These are phyloP conservation scores for Gnaphalium uliginosum DNA, from an alignment of 129 eudicot genomes.

Conservation along the genomic window DNA sequence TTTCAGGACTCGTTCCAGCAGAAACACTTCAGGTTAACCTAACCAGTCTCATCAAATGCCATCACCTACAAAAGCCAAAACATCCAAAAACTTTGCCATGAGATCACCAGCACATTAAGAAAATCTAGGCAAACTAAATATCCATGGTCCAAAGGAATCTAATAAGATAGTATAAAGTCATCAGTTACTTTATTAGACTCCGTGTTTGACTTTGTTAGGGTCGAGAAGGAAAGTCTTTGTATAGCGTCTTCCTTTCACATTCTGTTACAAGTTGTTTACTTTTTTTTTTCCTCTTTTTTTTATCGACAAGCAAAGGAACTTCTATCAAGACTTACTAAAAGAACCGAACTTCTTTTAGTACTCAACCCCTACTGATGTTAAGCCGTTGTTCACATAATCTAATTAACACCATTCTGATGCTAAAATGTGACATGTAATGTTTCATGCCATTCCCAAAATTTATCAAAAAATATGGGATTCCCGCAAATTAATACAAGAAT, in stretches of 20 bases:
- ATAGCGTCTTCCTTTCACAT: not conserved
- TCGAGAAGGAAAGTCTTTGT: constrained; percentile 2
- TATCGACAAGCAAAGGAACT: not conserved
- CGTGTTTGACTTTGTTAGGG: constrained; percentile 6
- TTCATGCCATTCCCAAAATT: not conserved
- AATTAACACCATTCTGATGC: not conserved
- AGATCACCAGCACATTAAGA: not conserved
- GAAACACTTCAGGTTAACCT: constrained; percentile 31
- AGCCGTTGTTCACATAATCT: not conserved
- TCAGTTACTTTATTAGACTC: not conserved
- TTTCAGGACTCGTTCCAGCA: constrained; percentile 42
- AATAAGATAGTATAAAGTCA: constrained; percentile 5
- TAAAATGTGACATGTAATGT: not conserved
- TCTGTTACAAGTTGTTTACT: not conserved
- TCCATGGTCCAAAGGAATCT: not conserved
- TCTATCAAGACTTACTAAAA: too few relatives aligned
- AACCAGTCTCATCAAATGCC: constrained; percentile 83
- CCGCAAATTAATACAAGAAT: constrained; percentile 13
- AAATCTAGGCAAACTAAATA: constrained; percentile 11
- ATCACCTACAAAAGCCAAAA: constrained; percentile 59
- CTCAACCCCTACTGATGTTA: not conserved
- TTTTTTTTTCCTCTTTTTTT: not conserved
- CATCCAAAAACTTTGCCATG: constrained; percentile 13
- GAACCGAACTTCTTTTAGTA: not conserved
- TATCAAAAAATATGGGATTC: not conserved